Evolutionary conservation across 2,329 filamentous ascomycete genomes (phyloP).

Genomic region (Apiospora marii): DNA sequence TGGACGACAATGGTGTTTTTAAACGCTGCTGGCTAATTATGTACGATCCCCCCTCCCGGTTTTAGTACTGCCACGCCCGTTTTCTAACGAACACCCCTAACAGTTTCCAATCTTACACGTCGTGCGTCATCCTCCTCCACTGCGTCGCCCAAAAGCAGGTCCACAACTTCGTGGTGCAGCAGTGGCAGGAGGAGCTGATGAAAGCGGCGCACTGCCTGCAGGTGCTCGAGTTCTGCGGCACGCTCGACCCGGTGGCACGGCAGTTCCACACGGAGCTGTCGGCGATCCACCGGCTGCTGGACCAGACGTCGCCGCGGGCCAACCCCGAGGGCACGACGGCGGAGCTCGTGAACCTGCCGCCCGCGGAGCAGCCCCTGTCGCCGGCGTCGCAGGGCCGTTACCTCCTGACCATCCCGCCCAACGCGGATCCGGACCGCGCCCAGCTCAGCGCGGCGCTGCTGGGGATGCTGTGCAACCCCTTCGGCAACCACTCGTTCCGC

Average conservation of each 20-base stretch:
- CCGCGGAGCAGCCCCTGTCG: background rate
- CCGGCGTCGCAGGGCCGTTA: background rate
- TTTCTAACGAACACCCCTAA: background rate
- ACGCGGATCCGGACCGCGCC: slow-evolving; percentile 2
- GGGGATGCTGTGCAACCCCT: slow-evolving; percentile 27
- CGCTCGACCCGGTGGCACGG: slow-evolving; percentile 24
- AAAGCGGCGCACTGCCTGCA: slow-evolving; percentile 37
- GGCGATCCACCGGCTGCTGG: background rate
- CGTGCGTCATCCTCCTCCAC: slow-evolving; percentile 42
- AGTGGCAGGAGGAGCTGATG: slow-evolving; percentile 39
- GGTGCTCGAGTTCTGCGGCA: slow-evolving; percentile 28
- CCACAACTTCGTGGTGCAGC: slow-evolving; percentile 34
- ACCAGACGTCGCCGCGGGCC: background rate
- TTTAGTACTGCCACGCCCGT: rapidly evolving
- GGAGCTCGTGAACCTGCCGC: background rate
- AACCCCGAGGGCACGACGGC: background rate
- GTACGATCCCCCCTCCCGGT: slow-evolving; percentile 31
- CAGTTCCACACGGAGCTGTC: slow-evolving; percentile 29
- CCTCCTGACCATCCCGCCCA: slow-evolving; percentile 17
- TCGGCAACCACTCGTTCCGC: slow-evolving; percentile 22
- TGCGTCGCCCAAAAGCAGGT: slow-evolving; percentile 41
- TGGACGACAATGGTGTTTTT: slow-evolving; percentile 34
- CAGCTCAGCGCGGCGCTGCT: slow-evolving; percentile 14
- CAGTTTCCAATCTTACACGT: slow-evolving; percentile 43
- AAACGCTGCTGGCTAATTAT: slow-evolving; percentile 42